Base-by-base conservation (phyloP, 306 rosid species). In the Vigna radiata region DNA sequence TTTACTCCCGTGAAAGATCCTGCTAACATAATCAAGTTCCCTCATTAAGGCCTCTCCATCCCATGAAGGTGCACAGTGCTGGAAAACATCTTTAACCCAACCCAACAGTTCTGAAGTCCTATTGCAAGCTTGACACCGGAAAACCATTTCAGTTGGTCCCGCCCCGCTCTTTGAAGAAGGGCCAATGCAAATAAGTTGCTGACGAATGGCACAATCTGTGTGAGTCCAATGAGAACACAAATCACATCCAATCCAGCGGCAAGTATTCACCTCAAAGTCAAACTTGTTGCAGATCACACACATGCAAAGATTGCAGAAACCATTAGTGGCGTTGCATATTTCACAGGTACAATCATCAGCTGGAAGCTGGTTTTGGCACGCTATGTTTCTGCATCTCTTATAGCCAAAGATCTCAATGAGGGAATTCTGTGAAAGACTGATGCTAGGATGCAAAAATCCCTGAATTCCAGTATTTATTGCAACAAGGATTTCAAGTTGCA, bases 221-320 rank as follows among this genome's bases (percentile, higher is more conserved):
- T 93, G 98, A 60, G 98, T 91, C 98, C 98, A 93, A 77, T 93
- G 98, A 64, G 95, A 91, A 59, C 98, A 93, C 69, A 88, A 77
- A 82, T 93, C 98, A 83, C 98, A 93, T 60, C 98, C 97, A 80
- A 93, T 84, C 98, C 98, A 93, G 27, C 97, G 95, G 70, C 98
- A 93, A 15, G 98, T 93, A 78, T 91, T 93, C 41, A 93, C 96
- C 88, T 93, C 96, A 74, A 93, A 93, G 82, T 93, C 98, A 72
- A 93, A 93, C 91, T 93, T 93, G 85, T 90, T 93, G 78, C 98
- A 93, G 73, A 89, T 83, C 46, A 88, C 96, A 83, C 98, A 93
- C 96, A 93, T 93, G 84, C 98, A 93, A 73, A 91, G 95, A 85
- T 93, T 93, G 83, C 98, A 93, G 90, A 93, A 93, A 76, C 98